Evolutionary conservation across 2,329 filamentous ascomycete genomes (phyloP), one percentile per base, ranked within the genome.

Genomic region (Sporothrix brasiliensis): DNA sequence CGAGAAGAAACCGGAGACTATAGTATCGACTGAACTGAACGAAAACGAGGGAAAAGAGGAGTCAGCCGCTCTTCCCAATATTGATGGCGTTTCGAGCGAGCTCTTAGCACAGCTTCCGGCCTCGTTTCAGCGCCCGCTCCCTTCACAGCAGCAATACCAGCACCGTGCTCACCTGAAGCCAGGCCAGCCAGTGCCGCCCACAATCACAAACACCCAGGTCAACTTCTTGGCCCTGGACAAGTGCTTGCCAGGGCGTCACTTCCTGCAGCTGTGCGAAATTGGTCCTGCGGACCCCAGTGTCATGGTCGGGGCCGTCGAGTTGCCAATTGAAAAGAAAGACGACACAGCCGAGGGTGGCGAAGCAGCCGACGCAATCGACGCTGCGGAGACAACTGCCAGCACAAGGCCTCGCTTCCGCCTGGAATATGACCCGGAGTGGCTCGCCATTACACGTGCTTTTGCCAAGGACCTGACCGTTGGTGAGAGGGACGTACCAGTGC

Each of bases 211-310:
- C 82, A 91, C 85, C 24, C 84, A 85, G 4, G 96, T 94, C 2
- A 85, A 89, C 14, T 99, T 99, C 79, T 85, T 99, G 13, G 92
- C 95, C 0, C 84, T 99, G 2, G 94, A 97, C 80, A 99, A 99
- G 79, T 97, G 93, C 76, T 85, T 94, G 54, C 91, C 91, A 0
- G 86, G 89, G 21, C 88, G 91, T 16, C 87, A 93, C 72, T 98
- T 94, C 77, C 84, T 99, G 2, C 93, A 98, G 75, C 83, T 98
- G 2, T 82, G 91, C 47, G 86, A 91, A 44, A 82, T 94, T 21
- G 77, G 81, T 2, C 83, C 88, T 3, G 76, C 85, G 54, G 80
- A 84, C 4, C 58, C 39, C 4, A 14, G 27, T 19, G 71, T 79
- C 0, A 73, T 79, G 56, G 69, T 2, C 68, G 76, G 67, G 74